Evolutionary conservation across 2,329 filamentous ascomycete species (phyloP), one percentile per base, ranked within the genome.

Genomic region (Trichoderma hamatum): DNA sequence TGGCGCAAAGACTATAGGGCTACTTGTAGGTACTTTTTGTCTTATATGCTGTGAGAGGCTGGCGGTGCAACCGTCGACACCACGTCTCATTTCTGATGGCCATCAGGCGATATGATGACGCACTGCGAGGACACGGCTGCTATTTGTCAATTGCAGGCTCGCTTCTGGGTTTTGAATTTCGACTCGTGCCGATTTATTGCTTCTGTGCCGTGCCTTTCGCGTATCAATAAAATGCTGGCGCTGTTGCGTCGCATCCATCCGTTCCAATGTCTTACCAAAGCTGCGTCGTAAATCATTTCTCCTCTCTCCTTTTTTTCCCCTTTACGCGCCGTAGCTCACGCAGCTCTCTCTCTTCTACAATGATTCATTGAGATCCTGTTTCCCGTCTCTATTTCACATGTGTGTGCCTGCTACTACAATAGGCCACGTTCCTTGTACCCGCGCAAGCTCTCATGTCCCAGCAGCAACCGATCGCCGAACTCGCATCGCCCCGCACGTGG

Each of bases 401-500:
- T 49, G 46, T 49, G 46, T 24, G 46, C 46, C 46, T 10, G 5
- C n/a, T 43, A 9, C 39, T 5, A 49, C 24, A 24, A 21, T 11
- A 24, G 39, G 30, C 43, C 28, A 62, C n/a, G n/a, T 51, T 14
- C 60, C 26, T 19, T 49, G 3, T 24, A 49, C 11, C 16, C 43
- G 28, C 36, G 36, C 36, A 14, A 24, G 26, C 26, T 49, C 10
- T 24, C 55, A 67, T 67, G 63, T 67, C 39, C 32, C 54, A 58
- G 52, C 63, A 43, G 21, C 36, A 51, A 30, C 39, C 36, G 63
- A 54, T 39, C 56, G 36, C 19, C 52, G 30, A 26, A 51, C 51
- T 65, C 51, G 62, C 52, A 67, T 58, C 63, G 62, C 62, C 62
- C 62, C 62, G 62, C 62, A 65, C 62, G 51, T 51, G 32, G 54